Base-by-base conservation (phyloP, 2,329 filamentous ascomycete genomes). In the Cryphonectria japonica region DNA sequence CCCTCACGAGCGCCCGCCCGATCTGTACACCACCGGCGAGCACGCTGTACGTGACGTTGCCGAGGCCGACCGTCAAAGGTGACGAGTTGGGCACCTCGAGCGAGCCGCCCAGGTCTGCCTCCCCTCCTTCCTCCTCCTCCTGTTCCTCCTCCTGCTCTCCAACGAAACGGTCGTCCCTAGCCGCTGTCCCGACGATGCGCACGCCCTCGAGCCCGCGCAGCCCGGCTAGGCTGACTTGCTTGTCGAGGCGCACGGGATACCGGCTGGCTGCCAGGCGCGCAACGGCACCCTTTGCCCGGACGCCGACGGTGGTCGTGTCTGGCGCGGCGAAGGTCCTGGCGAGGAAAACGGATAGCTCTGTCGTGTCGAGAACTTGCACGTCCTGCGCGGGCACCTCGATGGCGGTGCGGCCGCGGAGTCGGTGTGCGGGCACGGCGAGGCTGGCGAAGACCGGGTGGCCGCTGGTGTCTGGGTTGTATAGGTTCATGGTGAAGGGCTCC, bases 21-120 rank as follows among this genome's bases (percentile, higher is more conserved):
- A 86, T 73, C 11, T 76, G 76, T 13, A 82, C 70, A n/a, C 82
- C 77, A 3, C 82, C 41, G 39, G 80, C 81, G 67, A 80, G 75
- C 26, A 86, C 67, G 60, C 85, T 83, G 22, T 85, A 79, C 0
- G 82, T 83, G n/a, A 86, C 66, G 74, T 86, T 83, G 14, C 85
- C 84, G 3, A 85, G 77, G 0, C 80, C 82, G 7, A 86, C 81
- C 0, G 80, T 80, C 2, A 86, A 77, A 0, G 80, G 76, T 2
- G 83, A 83, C 46, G 78, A 76, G 73, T 86, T 86, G 1, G 85
- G 85, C 22, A 87, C 74, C 60, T 79, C 82, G 11, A 85, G 76
- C 1, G 77, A 76, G 1, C 84, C 84, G 37, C 78, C 78, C 68
- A 86, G 75, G 73, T 85, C 85, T 66, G 78, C 79, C 14, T 82